Base-by-base conservation (phyloP, 2,329 filamentous ascomycete genomes). In the Stagonosporopsis rhizophila region DNA sequence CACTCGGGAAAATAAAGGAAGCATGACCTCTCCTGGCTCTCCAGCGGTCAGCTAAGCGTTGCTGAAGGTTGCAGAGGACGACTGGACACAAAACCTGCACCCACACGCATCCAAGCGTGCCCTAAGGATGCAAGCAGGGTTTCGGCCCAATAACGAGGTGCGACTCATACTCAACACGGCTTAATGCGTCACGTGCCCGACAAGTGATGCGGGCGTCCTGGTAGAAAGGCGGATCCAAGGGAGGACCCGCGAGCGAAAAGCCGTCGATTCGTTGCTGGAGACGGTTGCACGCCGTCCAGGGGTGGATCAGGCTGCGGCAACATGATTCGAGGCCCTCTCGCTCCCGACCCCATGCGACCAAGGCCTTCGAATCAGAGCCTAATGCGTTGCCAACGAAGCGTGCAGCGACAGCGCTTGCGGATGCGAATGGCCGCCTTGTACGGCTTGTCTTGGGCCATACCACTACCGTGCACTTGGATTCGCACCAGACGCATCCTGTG, bases 311-410 rank as follows among this genome's bases (percentile, higher is more conserved):
- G 41, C 41, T 55, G 52, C 57, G 45, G 60, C 44, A 20, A 19
- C 59, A 38, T 71, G 66, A 74, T 72, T 71, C 62, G 71, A 68
- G 60, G 58, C 51, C 38, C 51, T 54, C 53, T 52, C 60, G 58
- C 60, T 57, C 44, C 55, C 66, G 62, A 52, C 69, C 67, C 66
- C 66, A 64, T 58, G 51, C 55, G 42, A 56, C 49, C 48, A 56
- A 44, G 53, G 47, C 41, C 53, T 54, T 66, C 69, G 62, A 72
- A 69, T 68, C 66, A 67, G 54, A 52, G 57, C 56, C 56, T 57
- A 66, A 65, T 70, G 71, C 72, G 69, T 62, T 73, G 72, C 72
- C 72, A 74, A 67, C 72, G 56, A 64, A 73, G 70, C 71, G 67
- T 74, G 71, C 71, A 68, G 64, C 59, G 52, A 56, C 58, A 65